A percentile compares a stretch with the other conserved stretches of the same genome.
These are phyloP conservation scores for Biscogniauxia mediterranea DNA, from an alignment of 2,329 filamentous ascomycete species.

Conservation along the genomic window DNA sequence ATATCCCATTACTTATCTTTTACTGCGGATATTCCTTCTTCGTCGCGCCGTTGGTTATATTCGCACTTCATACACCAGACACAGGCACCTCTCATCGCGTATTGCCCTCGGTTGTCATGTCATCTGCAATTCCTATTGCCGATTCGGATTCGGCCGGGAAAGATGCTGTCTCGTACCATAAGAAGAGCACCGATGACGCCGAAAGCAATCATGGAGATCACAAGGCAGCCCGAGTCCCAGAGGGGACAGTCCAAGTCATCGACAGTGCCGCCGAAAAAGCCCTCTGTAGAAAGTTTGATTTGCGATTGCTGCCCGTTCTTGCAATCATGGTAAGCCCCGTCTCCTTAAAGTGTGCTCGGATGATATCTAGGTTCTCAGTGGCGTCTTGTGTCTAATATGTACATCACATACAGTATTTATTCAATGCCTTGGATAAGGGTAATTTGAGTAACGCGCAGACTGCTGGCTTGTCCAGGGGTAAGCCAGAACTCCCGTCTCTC, in stretches of 20 bases:
- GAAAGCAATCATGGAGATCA: constrained; percentile 28
- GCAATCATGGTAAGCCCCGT: constrained; percentile 45
- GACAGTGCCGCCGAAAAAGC: constrained; percentile 46
- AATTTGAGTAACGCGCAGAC: constrained; percentile 59
- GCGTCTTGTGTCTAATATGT: neutral
- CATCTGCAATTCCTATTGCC: neutral
- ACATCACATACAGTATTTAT: constrained; percentile 33
- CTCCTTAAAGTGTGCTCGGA: neutral
- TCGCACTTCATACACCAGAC: neutral
- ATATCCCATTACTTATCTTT: neutral
- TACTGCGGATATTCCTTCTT: neutral
- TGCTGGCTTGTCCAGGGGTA: constrained; percentile 42
- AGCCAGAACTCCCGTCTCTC: constrained; percentile 1
- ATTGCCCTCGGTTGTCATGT: neutral
- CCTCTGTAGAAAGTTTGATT: constrained; percentile 54
- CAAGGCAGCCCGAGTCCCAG: constrained; percentile 24
- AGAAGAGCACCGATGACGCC: constrained; percentile 19
- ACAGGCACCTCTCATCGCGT: too few species aligned
- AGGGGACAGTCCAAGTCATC: constrained; percentile 33
- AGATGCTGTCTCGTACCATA: constrained; percentile 13
- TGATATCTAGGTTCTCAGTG: neutral
- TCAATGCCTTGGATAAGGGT: constrained; percentile 49
- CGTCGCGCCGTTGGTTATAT: neutral
- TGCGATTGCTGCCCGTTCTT: constrained; percentile 52
- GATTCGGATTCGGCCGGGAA: constrained; percentile 18